Evolutionary conservation across 2,329 filamentous ascomycete genomes (phyloP), one percentile per base, ranked within the genome.

Genomic region (Fusarium keratoplasticum): DNA sequence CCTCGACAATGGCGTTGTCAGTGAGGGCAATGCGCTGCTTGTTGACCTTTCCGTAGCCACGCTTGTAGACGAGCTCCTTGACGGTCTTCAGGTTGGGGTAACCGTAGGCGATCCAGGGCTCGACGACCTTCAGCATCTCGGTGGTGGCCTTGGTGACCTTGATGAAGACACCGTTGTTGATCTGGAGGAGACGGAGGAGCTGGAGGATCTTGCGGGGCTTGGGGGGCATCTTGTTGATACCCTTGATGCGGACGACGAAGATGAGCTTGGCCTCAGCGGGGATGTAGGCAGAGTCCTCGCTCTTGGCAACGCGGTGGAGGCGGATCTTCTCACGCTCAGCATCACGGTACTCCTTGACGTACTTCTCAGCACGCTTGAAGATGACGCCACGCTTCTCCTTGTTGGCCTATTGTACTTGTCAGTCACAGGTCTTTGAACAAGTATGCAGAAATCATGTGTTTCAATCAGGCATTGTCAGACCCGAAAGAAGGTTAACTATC

Each of bases 211-310:
- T 99, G 91, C 96, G 95, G 87, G 97, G 97, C 94, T 99, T 98
- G 82, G 96, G 96, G 85, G 97, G 92, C 83, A 99, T 98, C 94
- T 99, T 99, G 94, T 98, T 98, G 95, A 99, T 98, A 97, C 96
- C 96, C 95, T 99, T 99, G 91, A 99, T 99, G 86, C 96, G 96
- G 87, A 98, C 89, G 82, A 99, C 92, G 86, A 99, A 99, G 89
- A 96, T 95, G 83, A 99, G 90, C 89, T 98, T 98, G 84, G 94
- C 88, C 91, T 99, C 95, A 77, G 94, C 95, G 77, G 95, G 93
- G 80, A 99, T 93, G 88, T 97, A 96, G 91, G 96, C 96, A 85
- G 91, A 94, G 86, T 96, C 96, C 83, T 94, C 92, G 87, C 94
- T 90, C 91, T 97, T 97, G 87, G 95, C 94, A 78, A 95, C 87